Evolutionary conservation across 1,284 basidiomycete species (phyloP), one percentile per base, ranked within the genome.

Genomic region (Sporisorium exsertum): DNA sequence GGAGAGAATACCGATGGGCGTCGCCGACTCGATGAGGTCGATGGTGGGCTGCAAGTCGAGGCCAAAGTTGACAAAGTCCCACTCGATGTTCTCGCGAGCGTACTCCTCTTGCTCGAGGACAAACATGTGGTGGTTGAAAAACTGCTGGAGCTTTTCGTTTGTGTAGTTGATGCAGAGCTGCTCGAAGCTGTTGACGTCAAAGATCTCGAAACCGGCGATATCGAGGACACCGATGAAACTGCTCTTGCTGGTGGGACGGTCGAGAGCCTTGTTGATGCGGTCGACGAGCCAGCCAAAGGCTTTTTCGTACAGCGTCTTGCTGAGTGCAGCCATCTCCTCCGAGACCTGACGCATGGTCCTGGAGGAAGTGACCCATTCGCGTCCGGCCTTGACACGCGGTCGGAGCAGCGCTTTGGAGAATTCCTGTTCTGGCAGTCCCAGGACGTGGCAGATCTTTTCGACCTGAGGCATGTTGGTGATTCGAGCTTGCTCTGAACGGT

Each of bases 51-150:
- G 97, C 9, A 99, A 88, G 86, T 99, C 96, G 52, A 98, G 89
- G 18, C 96, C 97, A 85, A 99, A 99, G 87, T 99, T 97, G 87
- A 97, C 92, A 84, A 97, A 98, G 84, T 97, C 92, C 97, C 97
- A 99, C 71, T 96, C 92, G 86, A 99, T 99, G 47, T 92, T 92
- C 86, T 99, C 97, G 27, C 97, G 91, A 15, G 94, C 90, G 87
- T 99, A 99, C 86, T 99, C 97, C 85, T 99, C 96, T 86, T 99
- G 97, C 87, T 99, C 97, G 43, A 99, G 90, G 15, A 97, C 95
- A 86, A 99, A 99, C 97, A 99, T 99, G 87, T 99, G 97, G 86
- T 98, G 95, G 84, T 99, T 99, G 90, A 86, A 86, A 66, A 86
- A 86, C 54, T 86, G 84, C 63, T 85, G 84, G 20, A 85, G 77